Evolutionary conservation across 2,329 filamentous ascomycete species (phyloP).

Genomic region (Fusarium mundagurra): DNA sequence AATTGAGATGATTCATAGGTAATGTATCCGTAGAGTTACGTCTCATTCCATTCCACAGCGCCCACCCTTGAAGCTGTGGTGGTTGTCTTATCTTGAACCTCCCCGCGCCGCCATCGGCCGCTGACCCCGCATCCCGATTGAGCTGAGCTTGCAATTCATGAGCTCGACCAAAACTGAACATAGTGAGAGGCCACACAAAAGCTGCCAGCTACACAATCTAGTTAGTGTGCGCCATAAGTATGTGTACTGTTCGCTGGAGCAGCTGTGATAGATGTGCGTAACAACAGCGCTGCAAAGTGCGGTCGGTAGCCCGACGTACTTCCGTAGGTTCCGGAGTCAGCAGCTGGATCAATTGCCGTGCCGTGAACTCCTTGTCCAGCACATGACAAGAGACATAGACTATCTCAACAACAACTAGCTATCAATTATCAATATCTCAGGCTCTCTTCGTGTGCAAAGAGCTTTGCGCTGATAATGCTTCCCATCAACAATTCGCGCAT

Average conservation of each 20-base stretch:
- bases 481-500: accelerated
- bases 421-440: too few relatives aligned
- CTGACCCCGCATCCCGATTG: background rate
- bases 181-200: accelerated
- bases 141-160: background rate
- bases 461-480: accelerated
- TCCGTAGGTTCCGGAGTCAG: background rate
- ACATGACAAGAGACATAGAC: too few relatives aligned
- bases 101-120: background rate
- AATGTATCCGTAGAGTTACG: background rate
- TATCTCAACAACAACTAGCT: background rate
- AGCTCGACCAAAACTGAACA: background rate
- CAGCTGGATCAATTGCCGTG: background rate
- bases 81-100: background rate
- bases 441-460: accelerated
- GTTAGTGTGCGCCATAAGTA: accelerated
- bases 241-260: background rate
- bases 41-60: background rate
- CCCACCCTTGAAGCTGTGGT: background rate
- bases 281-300: background rate
- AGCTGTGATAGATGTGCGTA: background rate
- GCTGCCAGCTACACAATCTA: too few relatives aligned
- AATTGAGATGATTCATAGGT: background rate
- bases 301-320: background rate
- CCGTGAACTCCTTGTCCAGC: too few relatives aligned